Percentiles rank a stretch among this genome's conserved stretches.
phyloP scores from a whole-genome alignment of 2,329 filamentous ascomycete species.

The Curvularia verruculosa region DNA sequence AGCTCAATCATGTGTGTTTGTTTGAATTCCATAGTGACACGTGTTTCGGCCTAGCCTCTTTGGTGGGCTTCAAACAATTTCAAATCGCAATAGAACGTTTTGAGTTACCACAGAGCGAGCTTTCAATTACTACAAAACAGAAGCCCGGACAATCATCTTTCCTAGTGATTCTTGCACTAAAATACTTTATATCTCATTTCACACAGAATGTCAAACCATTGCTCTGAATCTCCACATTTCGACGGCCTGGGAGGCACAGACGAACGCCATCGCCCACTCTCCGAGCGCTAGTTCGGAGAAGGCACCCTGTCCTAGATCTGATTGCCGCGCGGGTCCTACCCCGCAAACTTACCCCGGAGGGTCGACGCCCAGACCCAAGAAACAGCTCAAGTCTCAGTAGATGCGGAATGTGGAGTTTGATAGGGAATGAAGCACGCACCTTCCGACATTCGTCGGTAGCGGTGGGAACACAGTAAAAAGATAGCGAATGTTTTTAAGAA shows the following conservation, averaged over 20 bases:
- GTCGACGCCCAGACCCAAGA: neutral
- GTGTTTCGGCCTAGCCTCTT: neutral
- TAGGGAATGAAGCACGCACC: neutral
- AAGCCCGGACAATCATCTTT: neutral
- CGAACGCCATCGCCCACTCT: conserved; percentile 11
- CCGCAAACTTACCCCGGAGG: conserved; percentile 15
- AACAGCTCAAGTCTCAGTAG: neutral
- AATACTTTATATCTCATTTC: neutral
- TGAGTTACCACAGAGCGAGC: no score
- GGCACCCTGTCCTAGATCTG: neutral
- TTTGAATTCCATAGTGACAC: neutral
- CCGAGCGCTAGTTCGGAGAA: conserved; percentile 10
- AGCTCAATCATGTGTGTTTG: neutral
- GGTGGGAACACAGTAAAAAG: neutral
- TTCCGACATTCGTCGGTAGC: neutral
- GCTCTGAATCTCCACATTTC: neutral
- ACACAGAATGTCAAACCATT: neutral
- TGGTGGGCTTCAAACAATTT: no score
- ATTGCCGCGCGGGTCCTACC: conserved; percentile 3
- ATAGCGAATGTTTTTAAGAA: neutral
- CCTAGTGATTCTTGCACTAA: neutral
- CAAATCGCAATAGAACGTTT: no score
- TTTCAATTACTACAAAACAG: no score
- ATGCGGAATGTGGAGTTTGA: neutral
- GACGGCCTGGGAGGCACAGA: no score